A percentile compares a stretch with the other conserved stretches of the same genome.
Evolutionary conservation across 345 rosid genomes (phyloP).

Genomic region (Dimocarpus longan): DNA sequence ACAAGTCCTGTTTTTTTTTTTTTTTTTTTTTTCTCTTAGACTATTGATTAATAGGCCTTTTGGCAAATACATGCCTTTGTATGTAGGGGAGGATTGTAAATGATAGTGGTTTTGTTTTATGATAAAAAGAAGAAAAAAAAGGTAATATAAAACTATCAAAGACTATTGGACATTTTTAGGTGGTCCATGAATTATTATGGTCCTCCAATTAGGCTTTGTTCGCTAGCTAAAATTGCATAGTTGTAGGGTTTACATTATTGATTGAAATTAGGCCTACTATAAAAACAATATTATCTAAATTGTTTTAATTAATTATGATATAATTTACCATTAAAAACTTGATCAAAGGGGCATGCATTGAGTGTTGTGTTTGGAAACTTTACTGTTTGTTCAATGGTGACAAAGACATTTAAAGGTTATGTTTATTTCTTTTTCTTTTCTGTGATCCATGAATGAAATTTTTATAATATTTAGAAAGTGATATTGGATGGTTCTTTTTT

Average conservation of each 20-base stretch:
- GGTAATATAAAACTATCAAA: background rate
- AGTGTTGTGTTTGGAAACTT: background rate
- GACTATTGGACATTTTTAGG: background rate
- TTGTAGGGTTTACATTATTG: background rate
- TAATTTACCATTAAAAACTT: background rate
- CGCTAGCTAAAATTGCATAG: background rate
- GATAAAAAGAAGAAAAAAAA: background rate
- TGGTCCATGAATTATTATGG: slow-evolving; percentile 6
- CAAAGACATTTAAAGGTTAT: background rate
- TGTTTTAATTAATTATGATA: background rate
- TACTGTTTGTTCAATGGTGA: background rate
- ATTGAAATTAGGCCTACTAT: background rate
- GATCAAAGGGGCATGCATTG: background rate
- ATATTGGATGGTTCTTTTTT: background rate
- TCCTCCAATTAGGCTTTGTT: background rate
- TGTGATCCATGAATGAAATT: background rate
- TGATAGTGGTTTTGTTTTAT: background rate
- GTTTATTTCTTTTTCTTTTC: too few relatives aligned
- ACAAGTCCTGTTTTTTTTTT: too few relatives aligned
- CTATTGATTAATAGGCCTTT: background rate
- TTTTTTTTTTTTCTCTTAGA: background rate
- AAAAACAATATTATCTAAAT: background rate
- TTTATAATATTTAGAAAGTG: background rate
- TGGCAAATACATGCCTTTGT: background rate
- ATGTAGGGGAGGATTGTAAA: background rate